Conservation (phyloP, 2,329 filamentous ascomycete species). For the Colletotrichum tropicicola region DNA sequence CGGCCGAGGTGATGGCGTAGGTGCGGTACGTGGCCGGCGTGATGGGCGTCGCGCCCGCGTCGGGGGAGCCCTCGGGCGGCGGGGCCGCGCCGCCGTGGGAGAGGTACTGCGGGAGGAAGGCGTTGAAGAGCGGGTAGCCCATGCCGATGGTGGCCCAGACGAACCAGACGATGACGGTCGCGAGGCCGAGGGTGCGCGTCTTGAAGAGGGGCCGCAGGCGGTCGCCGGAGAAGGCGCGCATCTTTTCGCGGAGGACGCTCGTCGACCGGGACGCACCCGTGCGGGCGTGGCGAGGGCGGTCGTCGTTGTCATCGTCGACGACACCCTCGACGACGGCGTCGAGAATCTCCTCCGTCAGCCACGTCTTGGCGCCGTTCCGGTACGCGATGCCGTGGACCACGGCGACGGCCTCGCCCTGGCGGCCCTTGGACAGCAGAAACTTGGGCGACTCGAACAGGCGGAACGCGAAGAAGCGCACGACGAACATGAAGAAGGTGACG, state of each 20-base stretch:
- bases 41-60: constrained; percentile 40
- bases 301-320: background rate
- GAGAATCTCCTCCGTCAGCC: constrained; percentile 77
- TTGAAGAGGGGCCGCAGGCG: constrained; percentile 74
- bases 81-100: constrained; percentile 58
- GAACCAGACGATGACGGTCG: constrained; percentile 74
- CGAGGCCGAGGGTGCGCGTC: constrained; percentile 58
- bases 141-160: constrained; percentile 86
- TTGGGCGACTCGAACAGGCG: constrained; percentile 87
- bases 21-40: constrained; percentile 74
- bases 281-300: background rate
- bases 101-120: constrained; percentile 89
- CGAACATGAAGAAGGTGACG: constrained; percentile 80
- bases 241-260: constrained; percentile 63
- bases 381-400: constrained; percentile 82
- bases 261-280: constrained; percentile 33
- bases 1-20: constrained; percentile 81
- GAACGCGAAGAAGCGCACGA: constrained; percentile 82
- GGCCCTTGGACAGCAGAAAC: constrained; percentile 79
- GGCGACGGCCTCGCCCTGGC: constrained; percentile 80
- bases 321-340: constrained; percentile 59
- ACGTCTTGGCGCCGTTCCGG: constrained; percentile 75
- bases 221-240: constrained; percentile 73
- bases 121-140: constrained; percentile 89
- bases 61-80: constrained; percentile 41